Evolutionary conservation across 805 yeast genomes (phyloP).

Genomic region (Torulaspora franciscae): DNA sequence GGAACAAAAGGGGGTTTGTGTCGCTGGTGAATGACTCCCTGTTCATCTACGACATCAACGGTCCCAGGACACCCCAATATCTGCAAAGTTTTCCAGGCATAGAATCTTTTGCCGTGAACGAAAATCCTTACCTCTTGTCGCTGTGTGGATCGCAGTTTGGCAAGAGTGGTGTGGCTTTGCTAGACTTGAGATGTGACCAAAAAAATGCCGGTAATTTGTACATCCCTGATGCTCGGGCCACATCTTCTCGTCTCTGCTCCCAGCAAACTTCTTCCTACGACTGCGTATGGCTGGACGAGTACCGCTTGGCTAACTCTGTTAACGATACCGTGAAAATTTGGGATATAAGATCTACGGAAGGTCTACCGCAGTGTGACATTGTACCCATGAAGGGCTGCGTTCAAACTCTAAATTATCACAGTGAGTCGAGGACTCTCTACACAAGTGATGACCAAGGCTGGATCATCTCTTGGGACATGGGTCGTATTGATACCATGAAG

Average conservation of each 20-base stretch:
- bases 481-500: constrained; percentile 14
- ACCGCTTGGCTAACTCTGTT: constrained; percentile 20
- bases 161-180: constrained; percentile 65
- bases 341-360: constrained; percentile 25
- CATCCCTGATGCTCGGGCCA: constrained; percentile 20
- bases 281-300: constrained; percentile 26
- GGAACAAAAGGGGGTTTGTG: constrained; percentile 40
- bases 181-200: constrained; percentile 53
- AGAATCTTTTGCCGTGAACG: constrained; percentile 28
- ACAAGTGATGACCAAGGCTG: constrained; percentile 24
- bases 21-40: constrained; percentile 64
- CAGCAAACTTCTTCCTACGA: constrained; percentile 15
- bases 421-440: constrained; percentile 15
- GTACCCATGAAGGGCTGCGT: constrained; percentile 25
- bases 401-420: constrained; percentile 15
- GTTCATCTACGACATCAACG: constrained; percentile 68
- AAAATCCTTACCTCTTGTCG: constrained; percentile 45
- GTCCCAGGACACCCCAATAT: constrained; percentile 37
- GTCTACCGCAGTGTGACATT: constrained; percentile 20
- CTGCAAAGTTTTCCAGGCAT: constrained; percentile 25
- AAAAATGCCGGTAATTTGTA: constrained; percentile 17
- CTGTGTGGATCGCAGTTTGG: constrained; percentile 57
- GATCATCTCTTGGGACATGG: constrained; percentile 29
- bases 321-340: constrained; percentile 24
- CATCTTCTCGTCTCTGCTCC: constrained; percentile 15